These are phyloP conservation scores for Aspergillus bridgeri DNA, from an alignment of 495 filamentous ascomycete genomes.

Conservation along the genomic window DNA sequence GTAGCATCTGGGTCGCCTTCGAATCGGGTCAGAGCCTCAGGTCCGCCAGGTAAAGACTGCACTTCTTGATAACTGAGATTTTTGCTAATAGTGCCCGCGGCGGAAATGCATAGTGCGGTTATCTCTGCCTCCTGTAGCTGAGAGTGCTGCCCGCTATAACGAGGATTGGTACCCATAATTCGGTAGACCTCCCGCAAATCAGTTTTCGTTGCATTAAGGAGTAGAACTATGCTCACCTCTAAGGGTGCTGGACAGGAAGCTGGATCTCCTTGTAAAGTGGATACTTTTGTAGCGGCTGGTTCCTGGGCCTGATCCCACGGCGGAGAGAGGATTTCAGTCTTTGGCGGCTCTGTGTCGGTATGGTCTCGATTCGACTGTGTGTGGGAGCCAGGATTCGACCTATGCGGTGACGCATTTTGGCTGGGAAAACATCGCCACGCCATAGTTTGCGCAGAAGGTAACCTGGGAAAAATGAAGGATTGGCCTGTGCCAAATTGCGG, in stretches of 20 bases:
- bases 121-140: background rate
- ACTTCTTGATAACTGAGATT: background rate
- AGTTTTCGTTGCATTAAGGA: background rate
- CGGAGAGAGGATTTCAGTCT: slow-evolving; percentile 1
- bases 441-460: too few relatives aligned
- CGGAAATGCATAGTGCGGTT: background rate
- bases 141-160: background rate
- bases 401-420: too few relatives aligned
- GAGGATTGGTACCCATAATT: background rate
- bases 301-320: slow-evolving; percentile 6
- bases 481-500: too few relatives aligned
- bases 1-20: background rate
- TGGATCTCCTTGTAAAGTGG: slow-evolving; percentile 1
- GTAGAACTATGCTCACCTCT: slow-evolving; percentile 2
- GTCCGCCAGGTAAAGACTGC: slow-evolving; percentile 4
- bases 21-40: slow-evolving; percentile 7
- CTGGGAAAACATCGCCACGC: too few relatives aligned
- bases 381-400: background rate
- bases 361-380: slow-evolving; percentile 3
- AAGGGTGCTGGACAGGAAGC: slow-evolving; percentile 4
- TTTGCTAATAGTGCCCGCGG: slow-evolving; percentile 1
- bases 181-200: slow-evolving; percentile 1
- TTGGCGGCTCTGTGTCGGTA: slow-evolving; percentile 6
- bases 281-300: slow-evolving; percentile 4
- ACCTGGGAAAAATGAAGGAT: too few relatives aligned